Percentiles rank a stretch among this genome's conserved stretches.
These are phyloP conservation scores for Mycena galericulata DNA, from an alignment of 768 basidiomycete species.

Conservation along the genomic window DNA sequence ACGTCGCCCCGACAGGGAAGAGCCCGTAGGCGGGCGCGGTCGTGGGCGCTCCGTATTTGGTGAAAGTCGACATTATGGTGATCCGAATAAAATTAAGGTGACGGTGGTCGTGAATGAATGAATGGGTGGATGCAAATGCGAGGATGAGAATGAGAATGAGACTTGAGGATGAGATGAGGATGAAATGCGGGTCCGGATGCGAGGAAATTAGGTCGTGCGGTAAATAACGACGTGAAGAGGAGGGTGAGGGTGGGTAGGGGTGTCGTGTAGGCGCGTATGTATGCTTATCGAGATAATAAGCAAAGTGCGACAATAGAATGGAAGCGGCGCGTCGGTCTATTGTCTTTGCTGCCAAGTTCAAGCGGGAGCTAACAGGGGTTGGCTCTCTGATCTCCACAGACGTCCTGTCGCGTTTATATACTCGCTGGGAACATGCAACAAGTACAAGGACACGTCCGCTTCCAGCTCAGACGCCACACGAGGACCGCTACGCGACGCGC, in stretches of 20 bases:
- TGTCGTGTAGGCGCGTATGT: constrained; percentile 29
- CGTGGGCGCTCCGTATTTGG: constrained; percentile 53
- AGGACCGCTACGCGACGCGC: not conserved
- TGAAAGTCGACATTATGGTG: constrained; percentile 60
- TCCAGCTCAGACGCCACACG: not conserved
- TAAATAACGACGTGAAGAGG: constrained; percentile 20
- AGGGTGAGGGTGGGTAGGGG: constrained; percentile 10
- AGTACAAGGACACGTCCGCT: constrained; percentile 21
- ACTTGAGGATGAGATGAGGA: constrained; percentile 16
- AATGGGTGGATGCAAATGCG: constrained; percentile 17
- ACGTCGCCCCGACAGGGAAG: constrained; percentile 67
- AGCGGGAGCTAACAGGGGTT: constrained; percentile 19
- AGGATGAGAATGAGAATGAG: not conserved
- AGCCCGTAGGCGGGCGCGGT: constrained; percentile 69
- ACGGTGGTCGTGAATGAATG: constrained; percentile 31
- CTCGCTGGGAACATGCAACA: not conserved
- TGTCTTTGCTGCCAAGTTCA: constrained; percentile 26
- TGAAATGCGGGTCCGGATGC: constrained; percentile 8
- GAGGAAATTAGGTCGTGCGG: constrained; percentile 28
- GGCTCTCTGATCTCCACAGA: constrained; percentile 14
- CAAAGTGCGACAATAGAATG: constrained; percentile 25
- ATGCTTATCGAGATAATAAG: constrained; percentile 30
- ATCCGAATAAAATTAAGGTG: constrained; percentile 30
- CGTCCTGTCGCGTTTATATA: constrained; percentile 25
- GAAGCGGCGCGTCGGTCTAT: constrained; percentile 16